Conservation (phyloP, 2,329 filamentous ascomycete species). For the Claviceps spartinae region DNA sequence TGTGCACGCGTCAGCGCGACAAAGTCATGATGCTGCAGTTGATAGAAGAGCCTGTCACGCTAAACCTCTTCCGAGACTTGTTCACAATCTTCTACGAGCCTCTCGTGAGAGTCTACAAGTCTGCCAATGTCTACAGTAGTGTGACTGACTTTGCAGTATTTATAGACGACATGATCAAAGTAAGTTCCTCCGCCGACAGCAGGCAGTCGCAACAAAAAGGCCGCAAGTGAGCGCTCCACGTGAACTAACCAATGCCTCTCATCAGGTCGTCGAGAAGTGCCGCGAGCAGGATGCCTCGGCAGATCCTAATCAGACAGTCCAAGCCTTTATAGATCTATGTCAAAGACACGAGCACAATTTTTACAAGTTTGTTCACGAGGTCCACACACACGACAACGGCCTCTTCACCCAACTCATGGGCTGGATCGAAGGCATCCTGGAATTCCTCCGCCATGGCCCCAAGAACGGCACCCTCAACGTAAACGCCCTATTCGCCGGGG, state of each 20-base stretch:
- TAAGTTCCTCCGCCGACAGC: constrained; percentile 18
- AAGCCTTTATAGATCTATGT: constrained; percentile 94
- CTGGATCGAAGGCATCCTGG: constrained; percentile 91
- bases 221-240: too few species aligned
- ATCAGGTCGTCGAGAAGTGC: constrained; percentile 50
- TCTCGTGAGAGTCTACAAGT: constrained; percentile 93
- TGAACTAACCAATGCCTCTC: neutral
- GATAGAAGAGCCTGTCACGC: constrained; percentile 91
- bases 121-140: constrained; percentile 92
- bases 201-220: too few species aligned
- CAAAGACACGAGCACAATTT: constrained; percentile 91
- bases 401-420: constrained; percentile 93
- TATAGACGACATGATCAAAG: constrained; percentile 81
- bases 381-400: constrained; percentile 92
- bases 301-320: constrained; percentile 95
- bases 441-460: constrained; percentile 81
- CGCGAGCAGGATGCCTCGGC: constrained; percentile 71
- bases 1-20: constrained; percentile 81
- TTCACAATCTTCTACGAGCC: constrained; percentile 99
- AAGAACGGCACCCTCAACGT: constrained; percentile 80
- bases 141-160: constrained; percentile 94
- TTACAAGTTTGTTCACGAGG: constrained; percentile 98
- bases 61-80: constrained; percentile 89
- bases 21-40: constrained; percentile 95
- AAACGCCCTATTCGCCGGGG: constrained; percentile 82